Conservation (phyloP, 257 asterid species). For the Striga asiatica region DNA sequence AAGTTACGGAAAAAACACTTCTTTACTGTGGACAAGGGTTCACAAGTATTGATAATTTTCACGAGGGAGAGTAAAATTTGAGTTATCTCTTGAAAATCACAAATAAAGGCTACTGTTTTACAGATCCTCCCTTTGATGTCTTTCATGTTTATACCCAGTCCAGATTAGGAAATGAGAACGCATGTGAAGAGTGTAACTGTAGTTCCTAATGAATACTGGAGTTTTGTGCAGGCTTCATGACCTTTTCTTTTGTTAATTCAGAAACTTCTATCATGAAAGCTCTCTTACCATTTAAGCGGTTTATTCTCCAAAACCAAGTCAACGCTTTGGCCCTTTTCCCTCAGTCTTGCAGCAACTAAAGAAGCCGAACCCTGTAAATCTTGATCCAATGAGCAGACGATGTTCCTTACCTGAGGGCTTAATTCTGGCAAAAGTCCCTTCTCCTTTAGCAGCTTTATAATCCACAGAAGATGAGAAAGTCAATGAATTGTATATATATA, state of each 20-base stretch:
- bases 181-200: not conserved
- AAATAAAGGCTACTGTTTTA: too few species aligned
- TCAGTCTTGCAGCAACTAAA: slow-evolving; percentile 60
- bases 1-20: not conserved
- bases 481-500: slow-evolving; percentile 13
- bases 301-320: slow-evolving; percentile 87
- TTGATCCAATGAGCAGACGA: slow-evolving; percentile 76
- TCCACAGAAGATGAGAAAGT: slow-evolving; percentile 3
- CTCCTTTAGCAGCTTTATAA: slow-evolving; percentile 76
- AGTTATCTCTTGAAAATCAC: too few species aligned
- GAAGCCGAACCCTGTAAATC: slow-evolving; percentile 76
- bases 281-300: slow-evolving; percentile 75
- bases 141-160: too few species aligned
- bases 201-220: not conserved
- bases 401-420: slow-evolving; percentile 50
- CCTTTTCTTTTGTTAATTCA: not conserved
- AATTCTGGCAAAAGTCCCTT: slow-evolving; percentile 77
- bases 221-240: not conserved
- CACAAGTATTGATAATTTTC: not conserved
- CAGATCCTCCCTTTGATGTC: too few species aligned
- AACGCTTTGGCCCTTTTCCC: slow-evolving; percentile 75
- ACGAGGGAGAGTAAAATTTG: not conserved
- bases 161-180: too few species aligned
- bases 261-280: not conserved
- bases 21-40: not conserved